Evolutionary conservation across 1,284 basidiomycete species (phyloP).

Genomic region (Agroathelia rolfsii): DNA sequence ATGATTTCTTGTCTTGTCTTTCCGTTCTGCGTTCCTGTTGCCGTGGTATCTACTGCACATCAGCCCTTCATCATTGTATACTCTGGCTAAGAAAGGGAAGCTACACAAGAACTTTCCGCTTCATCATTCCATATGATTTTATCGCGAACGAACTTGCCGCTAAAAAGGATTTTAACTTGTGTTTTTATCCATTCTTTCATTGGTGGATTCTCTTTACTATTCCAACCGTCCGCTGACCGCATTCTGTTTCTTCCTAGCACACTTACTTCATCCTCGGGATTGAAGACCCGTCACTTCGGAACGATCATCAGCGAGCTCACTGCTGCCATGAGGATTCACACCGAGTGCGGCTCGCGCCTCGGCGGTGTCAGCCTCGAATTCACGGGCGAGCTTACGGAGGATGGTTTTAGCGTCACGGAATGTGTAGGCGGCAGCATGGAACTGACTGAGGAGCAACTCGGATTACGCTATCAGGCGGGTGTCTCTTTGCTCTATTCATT

Average conservation of each 20-base stretch:
- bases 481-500: conserved; percentile 1
- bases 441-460: conserved; percentile 62
- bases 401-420: conserved; percentile 88
- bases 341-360: conserved; percentile 58
- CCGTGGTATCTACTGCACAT: conserved; percentile 4
- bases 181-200: no score
- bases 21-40: not conserved
- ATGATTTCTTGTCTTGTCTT: conserved; percentile 3
- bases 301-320: conserved; percentile 88
- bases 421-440: conserved; percentile 80
- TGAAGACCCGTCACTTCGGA: conserved; percentile 86
- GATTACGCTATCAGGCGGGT: conserved; percentile 62
- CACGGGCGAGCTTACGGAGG: conserved; percentile 89
- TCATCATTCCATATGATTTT: conserved; percentile 2
- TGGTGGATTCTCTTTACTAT: conserved; percentile 6
- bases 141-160: no score
- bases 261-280: conserved; percentile 61
- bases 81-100: no score
- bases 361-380: conserved; percentile 97
- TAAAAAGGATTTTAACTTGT: no score
- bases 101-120: no score
- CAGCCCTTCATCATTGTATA: conserved; percentile 3
- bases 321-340: conserved; percentile 74
- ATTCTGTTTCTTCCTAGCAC: conserved; percentile 54
- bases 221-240: conserved; percentile 1